Evolutionary conservation across 164 flowering plant species (phyloP).

Genomic region (Houttuynia cordata): DNA sequence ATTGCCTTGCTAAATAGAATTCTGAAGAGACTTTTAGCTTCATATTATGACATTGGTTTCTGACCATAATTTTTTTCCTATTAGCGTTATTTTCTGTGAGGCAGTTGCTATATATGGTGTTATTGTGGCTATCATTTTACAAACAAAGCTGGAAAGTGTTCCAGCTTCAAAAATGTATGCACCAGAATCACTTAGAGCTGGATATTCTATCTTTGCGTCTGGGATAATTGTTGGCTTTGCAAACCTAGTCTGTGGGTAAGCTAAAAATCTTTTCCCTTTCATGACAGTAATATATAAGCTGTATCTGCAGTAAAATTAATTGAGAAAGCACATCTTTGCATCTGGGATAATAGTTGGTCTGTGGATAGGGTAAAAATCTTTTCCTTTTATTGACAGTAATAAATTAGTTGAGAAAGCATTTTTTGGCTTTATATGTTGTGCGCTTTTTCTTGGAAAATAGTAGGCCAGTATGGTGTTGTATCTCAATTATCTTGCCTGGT

Average conservation of each 20-base stretch:
- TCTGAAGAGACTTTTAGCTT: neutral
- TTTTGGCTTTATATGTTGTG: too few relatives aligned
- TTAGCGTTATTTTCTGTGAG: constrained; percentile 95
- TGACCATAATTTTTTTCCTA: neutral
- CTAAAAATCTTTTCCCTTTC: neutral
- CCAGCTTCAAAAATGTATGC: constrained; percentile 59
- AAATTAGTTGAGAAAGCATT: neutral
- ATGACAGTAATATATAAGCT: neutral
- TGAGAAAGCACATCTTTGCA: constrained; percentile 46
- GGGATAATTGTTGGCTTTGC: constrained; percentile 97
- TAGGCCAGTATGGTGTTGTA: neutral
- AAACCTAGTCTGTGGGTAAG: constrained; percentile 90
- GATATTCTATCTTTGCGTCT: constrained; percentile 94
- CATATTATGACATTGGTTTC: neutral
- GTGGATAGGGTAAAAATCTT: constrained; percentile 43
- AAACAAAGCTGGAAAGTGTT: constrained; percentile 93
- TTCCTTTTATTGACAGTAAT: neutral
- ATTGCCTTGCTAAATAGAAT: neutral
- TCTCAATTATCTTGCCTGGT: neutral
- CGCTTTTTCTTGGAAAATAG: neutral
- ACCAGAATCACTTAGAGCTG: constrained; percentile 90
- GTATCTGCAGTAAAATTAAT: too few relatives aligned
- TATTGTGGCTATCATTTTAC: constrained; percentile 91
- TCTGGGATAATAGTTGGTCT: constrained; percentile 95
- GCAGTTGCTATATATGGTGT: constrained; percentile 99